These are phyloP conservation scores for Salix dunnii DNA, from an alignment of 345 rosid species.

Conservation along the genomic window DNA sequence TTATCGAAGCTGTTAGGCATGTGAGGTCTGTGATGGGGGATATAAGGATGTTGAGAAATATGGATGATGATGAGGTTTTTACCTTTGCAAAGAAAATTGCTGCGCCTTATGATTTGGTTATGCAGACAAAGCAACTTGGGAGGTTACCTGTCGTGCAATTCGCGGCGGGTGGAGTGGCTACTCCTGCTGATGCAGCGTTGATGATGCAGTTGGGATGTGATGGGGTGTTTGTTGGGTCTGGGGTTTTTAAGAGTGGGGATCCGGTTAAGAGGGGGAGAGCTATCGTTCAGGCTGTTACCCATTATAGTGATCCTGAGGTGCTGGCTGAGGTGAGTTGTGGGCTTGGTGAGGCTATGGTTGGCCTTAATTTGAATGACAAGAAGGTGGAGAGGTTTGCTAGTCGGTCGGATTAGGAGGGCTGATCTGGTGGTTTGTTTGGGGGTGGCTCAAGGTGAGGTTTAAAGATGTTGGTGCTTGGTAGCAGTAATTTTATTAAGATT, in stretches of 20 bases:
- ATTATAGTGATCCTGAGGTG: slow-evolving; percentile 25
- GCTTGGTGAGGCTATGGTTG: slow-evolving; percentile 39
- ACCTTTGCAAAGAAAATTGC: slow-evolving; percentile 55
- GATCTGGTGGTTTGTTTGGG: neutral
- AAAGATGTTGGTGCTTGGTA: neutral
- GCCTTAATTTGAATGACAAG: slow-evolving; percentile 28
- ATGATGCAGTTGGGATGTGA: slow-evolving; percentile 34
- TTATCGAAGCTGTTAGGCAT: slow-evolving; percentile 76
- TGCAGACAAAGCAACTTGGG: slow-evolving; percentile 32
- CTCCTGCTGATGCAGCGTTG: slow-evolving; percentile 30
- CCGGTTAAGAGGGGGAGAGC: slow-evolving; percentile 27
- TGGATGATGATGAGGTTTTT: slow-evolving; percentile 82
- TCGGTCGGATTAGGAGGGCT: slow-evolving; percentile 22
- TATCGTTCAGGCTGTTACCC: slow-evolving; percentile 33
- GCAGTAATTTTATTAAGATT: neutral
- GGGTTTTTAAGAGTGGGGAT: slow-evolving; percentile 32
- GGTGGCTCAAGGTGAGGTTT: slow-evolving; percentile 5
- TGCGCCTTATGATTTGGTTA: slow-evolving; percentile 30
- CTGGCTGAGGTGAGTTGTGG: slow-evolving; percentile 35
- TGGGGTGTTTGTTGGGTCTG: slow-evolving; percentile 34
- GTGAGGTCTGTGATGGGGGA: slow-evolving; percentile 77
- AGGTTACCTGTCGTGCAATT: slow-evolving; percentile 32
- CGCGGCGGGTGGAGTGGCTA: slow-evolving; percentile 31
- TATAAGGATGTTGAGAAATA: slow-evolving; percentile 50
- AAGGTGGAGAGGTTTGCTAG: slow-evolving; percentile 36